Evolutionary conservation across 306 rosid species (phyloP), one percentile per base, ranked within the genome.

Genomic region (Sindora glabra): DNA sequence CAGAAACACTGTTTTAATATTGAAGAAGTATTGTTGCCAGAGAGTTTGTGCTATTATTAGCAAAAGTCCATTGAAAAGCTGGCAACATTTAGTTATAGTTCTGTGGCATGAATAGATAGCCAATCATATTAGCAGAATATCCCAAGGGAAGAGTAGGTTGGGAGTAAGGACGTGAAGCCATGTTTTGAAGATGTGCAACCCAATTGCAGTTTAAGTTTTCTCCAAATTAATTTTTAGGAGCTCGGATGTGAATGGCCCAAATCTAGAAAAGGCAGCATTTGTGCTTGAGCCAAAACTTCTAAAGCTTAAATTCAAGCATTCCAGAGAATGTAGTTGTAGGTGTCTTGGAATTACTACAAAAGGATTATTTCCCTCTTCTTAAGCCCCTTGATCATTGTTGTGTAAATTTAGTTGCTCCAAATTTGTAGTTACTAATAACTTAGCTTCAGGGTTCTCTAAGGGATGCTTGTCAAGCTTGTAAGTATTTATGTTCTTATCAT

Each of bases 101-200:
- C 74, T 94, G 99, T 40, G 96, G 99, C 91, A 94, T 55, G 83
- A 86, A 94, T 10, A 97, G 97, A 67, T 94, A 94, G 69, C 99
- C 41, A 19, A 94, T 81, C 99, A 94, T 86, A 74, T 94, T 94
- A 34, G 97, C 81, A 82, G 76, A 91, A 69, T 71, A 95, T 36
- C 97, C 96, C 77, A 88, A 49, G 56, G 99, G 99, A 73, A 89
- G 94, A 17, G 74, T 72, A 7, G 95, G 97, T 71, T 89, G 99
- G 21, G 99, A 79, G 67, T 94, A 94, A 16, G 97, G 99, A 74
- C 89, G 97, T 80, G 89, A 81, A 19, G 95, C 81, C 65, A 94
- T 73, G 77, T 94, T 97, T 62, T 94, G 99, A 26, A 94, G 97
- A 75, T 84, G 84, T 47, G 95, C 78, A 48, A 95, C 68, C 83